phyloP scores from a whole-genome alignment of 495 filamentous ascomycete genomes.

The Penicillium roqueforti region DNA sequence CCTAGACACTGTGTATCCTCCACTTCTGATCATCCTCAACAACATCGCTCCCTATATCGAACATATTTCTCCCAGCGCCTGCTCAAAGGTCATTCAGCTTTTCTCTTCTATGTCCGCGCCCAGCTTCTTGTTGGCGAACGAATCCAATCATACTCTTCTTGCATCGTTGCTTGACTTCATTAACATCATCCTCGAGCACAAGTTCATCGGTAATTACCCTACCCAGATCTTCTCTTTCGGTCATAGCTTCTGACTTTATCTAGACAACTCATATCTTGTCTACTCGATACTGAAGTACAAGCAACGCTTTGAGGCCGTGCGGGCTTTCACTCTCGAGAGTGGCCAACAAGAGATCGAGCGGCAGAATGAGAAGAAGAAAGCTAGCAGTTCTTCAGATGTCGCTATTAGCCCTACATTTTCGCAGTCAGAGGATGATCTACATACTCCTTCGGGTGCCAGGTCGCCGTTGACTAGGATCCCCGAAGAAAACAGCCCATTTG shows the following conservation, averaged over 20 bases:
- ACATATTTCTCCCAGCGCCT: conserved; percentile 66
- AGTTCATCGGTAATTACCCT: conserved; percentile 66
- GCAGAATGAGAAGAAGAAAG: conserved; percentile 69
- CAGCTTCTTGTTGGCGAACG: conserved; percentile 90
- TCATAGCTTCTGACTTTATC: background rate
- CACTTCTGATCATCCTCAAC: conserved; percentile 85
- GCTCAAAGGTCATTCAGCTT: conserved; percentile 79
- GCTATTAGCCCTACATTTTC: conserved; percentile 34
- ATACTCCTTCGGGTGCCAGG: conserved; percentile 59
- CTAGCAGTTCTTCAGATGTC: conserved; percentile 40
- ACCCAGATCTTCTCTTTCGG: background rate
- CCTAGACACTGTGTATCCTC: conserved; percentile 87
- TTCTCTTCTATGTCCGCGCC: conserved; percentile 95
- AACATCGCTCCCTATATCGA: conserved; percentile 85
- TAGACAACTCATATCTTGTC: conserved; percentile 80
- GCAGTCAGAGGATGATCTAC: conserved; percentile 68
- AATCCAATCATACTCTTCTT: conserved; percentile 81
- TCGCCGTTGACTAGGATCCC: conserved; percentile 71
- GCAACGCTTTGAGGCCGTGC: conserved; percentile 82
- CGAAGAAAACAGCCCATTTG: conserved; percentile 74
- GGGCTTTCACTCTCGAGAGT: conserved; percentile 91
- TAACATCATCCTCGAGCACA: conserved; percentile 88
- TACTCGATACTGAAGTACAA: conserved; percentile 74
- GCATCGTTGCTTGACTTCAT: conserved; percentile 83
- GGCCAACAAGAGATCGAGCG: conserved; percentile 91